Percentiles rank a stretch among this genome's conserved stretches.
Evolutionary conservation across 306 rosid species (phyloP).

Genomic region (Gillenia trifoliata): DNA sequence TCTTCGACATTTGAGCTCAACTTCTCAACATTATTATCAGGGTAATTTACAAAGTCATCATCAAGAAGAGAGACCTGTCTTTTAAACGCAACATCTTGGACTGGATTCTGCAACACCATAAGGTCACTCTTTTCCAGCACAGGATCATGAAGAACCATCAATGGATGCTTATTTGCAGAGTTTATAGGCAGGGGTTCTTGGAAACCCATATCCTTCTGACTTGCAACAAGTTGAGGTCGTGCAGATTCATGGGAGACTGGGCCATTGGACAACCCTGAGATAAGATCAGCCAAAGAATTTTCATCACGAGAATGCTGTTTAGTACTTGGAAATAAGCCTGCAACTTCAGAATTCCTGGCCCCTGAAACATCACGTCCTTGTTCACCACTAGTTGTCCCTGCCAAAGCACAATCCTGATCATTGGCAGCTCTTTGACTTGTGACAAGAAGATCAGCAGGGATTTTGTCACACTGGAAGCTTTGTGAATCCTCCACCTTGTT

Average conservation of each 20-base stretch:
- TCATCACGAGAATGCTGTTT: conserved; percentile 23
- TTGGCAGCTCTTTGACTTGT: conserved; percentile 22
- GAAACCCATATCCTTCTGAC: conserved; percentile 24
- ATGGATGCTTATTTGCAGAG: conserved; percentile 32
- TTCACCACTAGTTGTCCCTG: conserved; percentile 29
- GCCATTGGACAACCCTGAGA: conserved; percentile 30
- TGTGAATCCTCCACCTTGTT: conserved; percentile 20
- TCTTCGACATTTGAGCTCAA: conserved; percentile 26
- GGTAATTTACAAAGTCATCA: conserved; percentile 30
- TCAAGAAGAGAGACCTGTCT: conserved; percentile 43
- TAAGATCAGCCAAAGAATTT: conserved; percentile 27
- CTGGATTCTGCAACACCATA: conserved; percentile 22
- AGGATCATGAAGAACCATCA: conserved; percentile 27
- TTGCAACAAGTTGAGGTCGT: conserved; percentile 27
- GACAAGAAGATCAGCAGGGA: conserved; percentile 22
- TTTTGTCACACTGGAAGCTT: conserved; percentile 24
- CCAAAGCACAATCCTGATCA: conserved; percentile 29
- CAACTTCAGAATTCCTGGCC: conserved; percentile 27
- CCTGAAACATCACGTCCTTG: conserved; percentile 27
- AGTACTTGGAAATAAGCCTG: conserved; percentile 27
- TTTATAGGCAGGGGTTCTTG: conserved; percentile 24
- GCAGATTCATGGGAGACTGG: conserved; percentile 28
- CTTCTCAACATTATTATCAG: conserved; percentile 36
- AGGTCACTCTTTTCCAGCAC: conserved; percentile 31
- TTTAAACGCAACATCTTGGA: conserved; percentile 18